phyloP scores from a whole-genome alignment of 345 rosid genomes.

The Syzygium jambos region DNA sequence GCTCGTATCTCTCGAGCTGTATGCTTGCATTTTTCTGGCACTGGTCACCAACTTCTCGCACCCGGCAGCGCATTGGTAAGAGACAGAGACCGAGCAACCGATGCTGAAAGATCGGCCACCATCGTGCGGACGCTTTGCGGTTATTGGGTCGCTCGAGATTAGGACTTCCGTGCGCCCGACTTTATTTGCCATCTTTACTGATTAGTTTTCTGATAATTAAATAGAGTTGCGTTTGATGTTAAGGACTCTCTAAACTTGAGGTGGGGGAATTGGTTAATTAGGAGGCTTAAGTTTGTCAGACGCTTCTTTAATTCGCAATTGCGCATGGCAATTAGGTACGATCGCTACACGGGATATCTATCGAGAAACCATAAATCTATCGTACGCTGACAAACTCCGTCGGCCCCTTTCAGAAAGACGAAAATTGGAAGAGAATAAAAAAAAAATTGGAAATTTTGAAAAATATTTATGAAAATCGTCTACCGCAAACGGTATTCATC shows the following conservation, averaged over 20 bases:
- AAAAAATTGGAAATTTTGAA: too few relatives aligned
- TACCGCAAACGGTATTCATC: rapidly evolving
- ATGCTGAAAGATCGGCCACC: neutral
- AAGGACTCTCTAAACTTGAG: neutral
- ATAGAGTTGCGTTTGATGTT: neutral
- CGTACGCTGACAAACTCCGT: rapidly evolving
- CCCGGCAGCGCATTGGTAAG: neutral
- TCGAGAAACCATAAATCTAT: neutral
- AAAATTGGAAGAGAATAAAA: neutral
- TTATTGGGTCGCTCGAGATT: neutral
- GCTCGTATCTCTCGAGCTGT: neutral
- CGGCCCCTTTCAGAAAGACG: neutral
- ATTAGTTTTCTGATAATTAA: neutral
- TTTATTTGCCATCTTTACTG: neutral
- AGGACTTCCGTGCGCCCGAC: rapidly evolving
- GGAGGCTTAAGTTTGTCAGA: neutral
- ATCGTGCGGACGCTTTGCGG: neutral
- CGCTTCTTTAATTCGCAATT: neutral
- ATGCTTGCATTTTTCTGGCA: neutral
- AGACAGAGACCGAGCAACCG: neutral
- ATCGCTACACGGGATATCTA: neutral
- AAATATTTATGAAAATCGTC: neutral
- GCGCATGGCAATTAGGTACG: neutral
- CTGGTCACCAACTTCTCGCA: neutral
- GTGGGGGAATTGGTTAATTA: neutral